phyloP scores from a whole-genome alignment of 208 protist genomes.

The Angomonas ambiguus region DNA sequence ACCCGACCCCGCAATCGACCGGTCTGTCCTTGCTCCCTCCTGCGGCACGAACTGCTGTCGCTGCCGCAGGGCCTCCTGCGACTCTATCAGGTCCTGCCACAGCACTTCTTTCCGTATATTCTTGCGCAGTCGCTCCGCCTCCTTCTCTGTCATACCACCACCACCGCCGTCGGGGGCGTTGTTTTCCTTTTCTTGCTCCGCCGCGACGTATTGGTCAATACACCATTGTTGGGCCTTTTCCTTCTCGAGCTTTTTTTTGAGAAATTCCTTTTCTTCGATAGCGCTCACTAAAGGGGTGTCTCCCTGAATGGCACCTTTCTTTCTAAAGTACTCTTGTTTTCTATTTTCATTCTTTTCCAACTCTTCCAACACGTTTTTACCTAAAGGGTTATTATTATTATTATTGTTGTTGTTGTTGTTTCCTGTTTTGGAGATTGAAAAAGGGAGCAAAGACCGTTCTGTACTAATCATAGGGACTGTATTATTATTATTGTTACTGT shows the following conservation, averaged over 20 bases:
- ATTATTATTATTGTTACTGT: background rate
- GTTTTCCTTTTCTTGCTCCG: too few relatives aligned
- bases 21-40: background rate
- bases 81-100: background rate
- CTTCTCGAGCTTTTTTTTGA: background rate
- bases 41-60: background rate
- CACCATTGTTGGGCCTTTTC: background rate
- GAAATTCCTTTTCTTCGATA: background rate
- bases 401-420: too few relatives aligned
- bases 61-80: background rate
- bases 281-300: background rate
- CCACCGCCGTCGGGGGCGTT: background rate
- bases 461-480: too few relatives aligned
- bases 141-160: background rate
- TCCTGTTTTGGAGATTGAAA: too few relatives aligned
- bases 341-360: background rate
- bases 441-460: too few relatives aligned
- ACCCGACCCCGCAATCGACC: constrained; percentile 18
- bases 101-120: background rate
- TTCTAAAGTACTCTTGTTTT: background rate
- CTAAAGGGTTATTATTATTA: background rate
- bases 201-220: too few relatives aligned
- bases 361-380: background rate
- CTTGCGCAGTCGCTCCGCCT: background rate
- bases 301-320: background rate